Percentiles rank a stretch among this genome's conserved stretches.
phyloP scores from a whole-genome alignment of 2,329 filamentous ascomycete species.

The Aspergillus sp. region DNA sequence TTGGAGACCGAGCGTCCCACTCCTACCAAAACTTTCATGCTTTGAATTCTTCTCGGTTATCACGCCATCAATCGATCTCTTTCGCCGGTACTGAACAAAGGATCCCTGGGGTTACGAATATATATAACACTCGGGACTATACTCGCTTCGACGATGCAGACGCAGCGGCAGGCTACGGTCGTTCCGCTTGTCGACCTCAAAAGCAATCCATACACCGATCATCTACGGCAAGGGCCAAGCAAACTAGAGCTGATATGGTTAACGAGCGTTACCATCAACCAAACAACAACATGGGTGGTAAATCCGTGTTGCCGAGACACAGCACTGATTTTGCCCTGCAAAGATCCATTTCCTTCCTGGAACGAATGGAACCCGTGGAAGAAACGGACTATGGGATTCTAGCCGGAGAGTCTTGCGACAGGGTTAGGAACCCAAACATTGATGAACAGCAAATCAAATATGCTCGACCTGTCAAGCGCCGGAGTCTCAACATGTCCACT shows the following conservation, averaged over 20 bases:
- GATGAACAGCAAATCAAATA: slow-evolving; percentile 13
- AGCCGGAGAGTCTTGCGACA: slow-evolving; percentile 6
- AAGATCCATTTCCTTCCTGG: slow-evolving; percentile 12
- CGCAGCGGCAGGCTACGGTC: too few species aligned
- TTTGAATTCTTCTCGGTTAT: too few species aligned
- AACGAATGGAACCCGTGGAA: background rate
- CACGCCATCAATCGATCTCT: too few species aligned
- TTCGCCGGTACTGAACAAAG: too few species aligned
- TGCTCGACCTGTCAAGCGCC: slow-evolving; percentile 10
- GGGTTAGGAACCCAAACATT: slow-evolving; percentile 18
- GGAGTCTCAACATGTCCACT: slow-evolving; percentile 11
- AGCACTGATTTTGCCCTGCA: slow-evolving; percentile 14
- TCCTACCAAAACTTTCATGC: background rate
- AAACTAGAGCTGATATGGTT: background rate
- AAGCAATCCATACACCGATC: background rate
- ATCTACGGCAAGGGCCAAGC: background rate
- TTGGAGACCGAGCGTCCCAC: background rate
- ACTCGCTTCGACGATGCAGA: too few species aligned
- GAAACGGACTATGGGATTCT: background rate
- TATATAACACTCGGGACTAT: too few species aligned
- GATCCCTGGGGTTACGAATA: too few species aligned
- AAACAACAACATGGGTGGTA: background rate
- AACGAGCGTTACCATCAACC: background rate
- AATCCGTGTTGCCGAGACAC: background rate
- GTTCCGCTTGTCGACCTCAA: too few species aligned